Evolutionary conservation across 2,329 filamentous ascomycete species (phyloP).

Genomic region (Emmonsia crescens): DNA sequence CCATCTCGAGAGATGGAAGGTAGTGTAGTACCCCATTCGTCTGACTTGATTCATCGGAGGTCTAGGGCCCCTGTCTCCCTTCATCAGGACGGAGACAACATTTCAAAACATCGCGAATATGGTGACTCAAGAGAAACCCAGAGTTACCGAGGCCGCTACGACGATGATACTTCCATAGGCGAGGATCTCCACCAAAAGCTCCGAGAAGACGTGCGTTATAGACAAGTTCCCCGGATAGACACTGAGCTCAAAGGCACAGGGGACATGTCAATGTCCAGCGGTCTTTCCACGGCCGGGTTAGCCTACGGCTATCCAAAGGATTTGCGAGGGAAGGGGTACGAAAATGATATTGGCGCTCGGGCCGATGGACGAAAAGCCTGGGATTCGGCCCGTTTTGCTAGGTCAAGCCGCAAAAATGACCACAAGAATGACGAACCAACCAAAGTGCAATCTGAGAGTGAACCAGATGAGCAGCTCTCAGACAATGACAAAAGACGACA

Average conservation of each 20-base stretch:
- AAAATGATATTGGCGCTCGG: conserved; percentile 11
- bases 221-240: neutral
- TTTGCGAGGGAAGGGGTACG: conserved; percentile 16
- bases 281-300: conserved; percentile 28
- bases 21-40: conserved; percentile 27
- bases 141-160: conserved; percentile 8
- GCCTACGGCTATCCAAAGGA: conserved; percentile 27
- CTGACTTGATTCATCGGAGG: conserved; percentile 24
- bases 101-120: conserved; percentile 34
- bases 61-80: conserved; percentile 35
- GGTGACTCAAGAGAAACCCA: conserved; percentile 33
- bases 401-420: neutral
- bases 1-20: conserved; percentile 16
- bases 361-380: conserved; percentile 17
- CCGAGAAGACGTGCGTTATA: neutral
- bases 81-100: conserved; percentile 39
- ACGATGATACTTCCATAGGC: conserved; percentile 4
- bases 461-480: conserved; percentile 5
- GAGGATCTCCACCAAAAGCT: conserved; percentile 3
- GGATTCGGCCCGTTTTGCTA: conserved; percentile 9
- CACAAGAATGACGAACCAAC: neutral
- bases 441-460: conserved; percentile 1
- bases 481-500: conserved; percentile 3
- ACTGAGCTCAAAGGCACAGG: neutral
- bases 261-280: conserved; percentile 10